Evolutionary conservation across 192 early-diverging fungal species (phyloP).

Genomic region (Podila horticola): DNA sequence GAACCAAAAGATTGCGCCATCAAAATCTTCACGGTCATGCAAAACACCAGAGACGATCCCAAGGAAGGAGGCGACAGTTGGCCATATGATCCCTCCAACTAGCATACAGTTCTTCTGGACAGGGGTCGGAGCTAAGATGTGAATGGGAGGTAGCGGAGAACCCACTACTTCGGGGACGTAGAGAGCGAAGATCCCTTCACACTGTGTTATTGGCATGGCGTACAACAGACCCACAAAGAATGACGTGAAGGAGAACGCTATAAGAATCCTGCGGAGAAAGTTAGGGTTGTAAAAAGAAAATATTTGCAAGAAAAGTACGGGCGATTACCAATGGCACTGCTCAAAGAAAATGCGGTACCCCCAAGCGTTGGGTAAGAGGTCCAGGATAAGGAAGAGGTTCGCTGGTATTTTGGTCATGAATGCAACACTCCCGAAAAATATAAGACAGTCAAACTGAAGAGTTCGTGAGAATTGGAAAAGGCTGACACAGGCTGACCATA

Average conservation of each 20-base stretch:
- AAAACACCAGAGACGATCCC: slow-evolving; percentile 17
- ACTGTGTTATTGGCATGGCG: slow-evolving; percentile 43
- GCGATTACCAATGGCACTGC: slow-evolving; percentile 28
- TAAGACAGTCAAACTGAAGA: slow-evolving; percentile 40
- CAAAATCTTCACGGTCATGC: slow-evolving; percentile 8
- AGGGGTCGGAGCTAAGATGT: slow-evolving; percentile 31
- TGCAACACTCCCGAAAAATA: slow-evolving; percentile 31
- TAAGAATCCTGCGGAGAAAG: slow-evolving; percentile 16
- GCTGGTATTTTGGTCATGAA: slow-evolving; percentile 24
- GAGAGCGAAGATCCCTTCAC: slow-evolving; percentile 39
- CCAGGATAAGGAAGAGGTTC: slow-evolving; percentile 20
- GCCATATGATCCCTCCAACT: slow-evolving; percentile 14
- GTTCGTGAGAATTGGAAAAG: neutral
- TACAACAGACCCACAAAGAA: slow-evolving; percentile 39
- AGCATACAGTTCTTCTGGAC: slow-evolving; percentile 34
- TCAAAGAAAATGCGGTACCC: slow-evolving; percentile 29
- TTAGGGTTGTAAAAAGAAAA: neutral
- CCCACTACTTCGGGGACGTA: slow-evolving; percentile 31
- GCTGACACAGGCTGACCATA: neutral
- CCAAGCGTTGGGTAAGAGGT: slow-evolving; percentile 12
- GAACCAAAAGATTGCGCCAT: neutral
- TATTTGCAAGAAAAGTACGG: neutral
- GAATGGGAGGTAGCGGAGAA: slow-evolving; percentile 15
- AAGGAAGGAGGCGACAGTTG: neutral
- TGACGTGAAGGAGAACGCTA: slow-evolving; percentile 16